Evolutionary conservation across 208 protist species (phyloP).

Genomic region (Tritrichomonas musculus): DNA sequence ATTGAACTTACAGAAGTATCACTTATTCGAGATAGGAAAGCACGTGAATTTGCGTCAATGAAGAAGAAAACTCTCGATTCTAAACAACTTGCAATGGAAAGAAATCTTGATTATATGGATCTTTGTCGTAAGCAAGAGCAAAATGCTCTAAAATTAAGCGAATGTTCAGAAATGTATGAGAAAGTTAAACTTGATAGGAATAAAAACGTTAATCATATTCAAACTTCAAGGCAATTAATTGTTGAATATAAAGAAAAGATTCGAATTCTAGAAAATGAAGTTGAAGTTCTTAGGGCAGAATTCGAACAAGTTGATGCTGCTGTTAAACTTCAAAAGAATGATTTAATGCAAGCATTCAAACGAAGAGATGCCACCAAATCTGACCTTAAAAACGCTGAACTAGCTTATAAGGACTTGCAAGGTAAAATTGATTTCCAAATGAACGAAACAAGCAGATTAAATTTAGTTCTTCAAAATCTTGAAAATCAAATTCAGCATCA

Average conservation of each 20-base stretch:
- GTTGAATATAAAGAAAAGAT: slow-evolving; percentile 28
- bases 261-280: not conserved
- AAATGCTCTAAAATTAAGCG: not conserved
- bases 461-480: not conserved
- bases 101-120: not conserved
- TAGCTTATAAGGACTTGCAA: not conserved
- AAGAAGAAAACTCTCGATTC: slow-evolving; percentile 20
- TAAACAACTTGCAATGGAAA: not conserved
- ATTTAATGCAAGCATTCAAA: not conserved
- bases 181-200: slow-evolving; percentile 14
- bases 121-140: not conserved
- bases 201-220: not conserved
- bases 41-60: not conserved
- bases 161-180: not conserved
- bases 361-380: slow-evolving; percentile 15
- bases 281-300: not conserved
- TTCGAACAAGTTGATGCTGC: not conserved
- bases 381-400: not conserved
- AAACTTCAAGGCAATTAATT: slow-evolving; percentile 5
- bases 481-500: not conserved
- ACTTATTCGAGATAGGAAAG: not conserved
- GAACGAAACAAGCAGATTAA: not conserved
- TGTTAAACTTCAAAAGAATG: not conserved
- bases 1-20: not conserved
- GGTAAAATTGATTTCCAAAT: slow-evolving; percentile 26